Percentiles rank a stretch among this genome's conserved stretches.
Conservation (phyloP, 2,329 filamentous ascomycete species). For the Colletotrichum neosansevieriae region DNA sequence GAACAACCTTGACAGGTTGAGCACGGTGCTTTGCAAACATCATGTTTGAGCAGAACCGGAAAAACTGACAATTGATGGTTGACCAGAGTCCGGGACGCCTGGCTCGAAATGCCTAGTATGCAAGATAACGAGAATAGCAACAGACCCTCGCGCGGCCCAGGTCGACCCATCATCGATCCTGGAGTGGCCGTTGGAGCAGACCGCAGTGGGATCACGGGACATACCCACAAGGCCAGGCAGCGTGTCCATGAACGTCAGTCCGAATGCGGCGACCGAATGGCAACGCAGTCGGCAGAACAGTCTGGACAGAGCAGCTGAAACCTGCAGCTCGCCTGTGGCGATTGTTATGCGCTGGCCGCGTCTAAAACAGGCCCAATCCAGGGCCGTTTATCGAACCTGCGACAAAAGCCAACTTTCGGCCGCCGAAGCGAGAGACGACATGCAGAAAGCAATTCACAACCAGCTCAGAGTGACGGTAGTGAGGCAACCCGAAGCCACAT, state of each 20-base stretch:
- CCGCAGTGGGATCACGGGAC: conserved; percentile 17
- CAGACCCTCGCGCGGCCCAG: conserved; percentile 24
- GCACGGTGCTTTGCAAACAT: conserved; percentile 10
- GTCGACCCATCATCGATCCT: conserved; percentile 23
- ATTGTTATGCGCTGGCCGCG: conserved; percentile 40
- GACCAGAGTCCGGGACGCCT: conserved; percentile 8
- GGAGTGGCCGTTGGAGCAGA: conserved; percentile 16
- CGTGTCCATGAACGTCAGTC: conserved; percentile 9
- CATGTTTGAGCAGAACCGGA: conserved; percentile 17
- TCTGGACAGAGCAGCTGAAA: conserved; percentile 40
- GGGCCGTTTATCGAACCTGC: conserved; percentile 12
- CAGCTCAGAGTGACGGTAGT: conserved; percentile 24
- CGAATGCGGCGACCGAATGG: conserved; percentile 11
- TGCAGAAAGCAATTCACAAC: conserved; percentile 33
- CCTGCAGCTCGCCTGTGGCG: conserved; percentile 40
- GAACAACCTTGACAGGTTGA: conserved; percentile 11
- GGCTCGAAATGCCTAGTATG: conserved; percentile 18
- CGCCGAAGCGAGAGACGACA: conserved; percentile 24
- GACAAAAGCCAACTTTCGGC: conserved; percentile 1
- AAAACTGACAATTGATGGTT: conserved; percentile 10
- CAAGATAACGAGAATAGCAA: conserved; percentile 38
- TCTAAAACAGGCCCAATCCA: conserved; percentile 28
- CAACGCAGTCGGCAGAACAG: conserved; percentile 5
- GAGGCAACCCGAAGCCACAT: conserved; percentile 36
- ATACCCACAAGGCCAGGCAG: not conserved